Evolutionary conservation across 495 filamentous ascomycete genomes (phyloP).

Genomic region (Aspergillus homomorphus): DNA sequence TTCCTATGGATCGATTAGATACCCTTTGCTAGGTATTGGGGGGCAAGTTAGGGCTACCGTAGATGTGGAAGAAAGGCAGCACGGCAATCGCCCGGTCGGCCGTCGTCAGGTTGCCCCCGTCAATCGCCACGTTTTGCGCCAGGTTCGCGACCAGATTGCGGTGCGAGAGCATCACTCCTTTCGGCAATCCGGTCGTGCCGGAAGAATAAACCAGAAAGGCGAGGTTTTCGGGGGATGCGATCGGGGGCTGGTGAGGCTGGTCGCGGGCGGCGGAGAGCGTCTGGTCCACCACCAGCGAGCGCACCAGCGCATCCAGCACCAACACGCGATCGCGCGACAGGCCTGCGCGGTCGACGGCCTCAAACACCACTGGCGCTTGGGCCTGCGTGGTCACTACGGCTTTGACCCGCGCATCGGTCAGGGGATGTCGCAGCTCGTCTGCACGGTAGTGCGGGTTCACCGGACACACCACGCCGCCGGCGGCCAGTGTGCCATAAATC

Average conservation of each 20-base stretch:
- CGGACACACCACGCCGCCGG: constrained; percentile 71
- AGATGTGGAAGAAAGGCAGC: constrained; percentile 87
- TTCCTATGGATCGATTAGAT: no score
- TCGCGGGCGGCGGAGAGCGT: neutral
- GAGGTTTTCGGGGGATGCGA: constrained; percentile 35
- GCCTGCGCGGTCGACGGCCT: constrained; percentile 61
- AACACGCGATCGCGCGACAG: constrained; percentile 59
- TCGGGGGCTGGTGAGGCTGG: constrained; percentile 16
- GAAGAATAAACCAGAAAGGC: constrained; percentile 72
- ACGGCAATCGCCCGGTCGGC: constrained; percentile 69
- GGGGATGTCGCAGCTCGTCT: constrained; percentile 76
- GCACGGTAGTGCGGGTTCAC: constrained; percentile 78
- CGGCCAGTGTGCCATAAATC: constrained; percentile 73
- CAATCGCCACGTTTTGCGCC: constrained; percentile 49
- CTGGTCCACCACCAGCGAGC: no score
- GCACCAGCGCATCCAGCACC: constrained; percentile 13
- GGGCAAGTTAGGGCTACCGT: constrained; percentile 41
- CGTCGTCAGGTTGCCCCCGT: constrained; percentile 51
- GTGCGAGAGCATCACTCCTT: constrained; percentile 81
- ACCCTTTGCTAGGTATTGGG: no score
- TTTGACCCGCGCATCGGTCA: constrained; percentile 68
- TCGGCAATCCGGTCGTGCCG: constrained; percentile 81
- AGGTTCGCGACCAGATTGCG: constrained; percentile 70
- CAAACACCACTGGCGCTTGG: constrained; percentile 53
- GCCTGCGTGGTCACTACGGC: constrained; percentile 66